These are phyloP conservation scores for Globisporangium paroecandrum DNA, from an alignment of 352 stramenopile genomes.

Conservation along the genomic window DNA sequence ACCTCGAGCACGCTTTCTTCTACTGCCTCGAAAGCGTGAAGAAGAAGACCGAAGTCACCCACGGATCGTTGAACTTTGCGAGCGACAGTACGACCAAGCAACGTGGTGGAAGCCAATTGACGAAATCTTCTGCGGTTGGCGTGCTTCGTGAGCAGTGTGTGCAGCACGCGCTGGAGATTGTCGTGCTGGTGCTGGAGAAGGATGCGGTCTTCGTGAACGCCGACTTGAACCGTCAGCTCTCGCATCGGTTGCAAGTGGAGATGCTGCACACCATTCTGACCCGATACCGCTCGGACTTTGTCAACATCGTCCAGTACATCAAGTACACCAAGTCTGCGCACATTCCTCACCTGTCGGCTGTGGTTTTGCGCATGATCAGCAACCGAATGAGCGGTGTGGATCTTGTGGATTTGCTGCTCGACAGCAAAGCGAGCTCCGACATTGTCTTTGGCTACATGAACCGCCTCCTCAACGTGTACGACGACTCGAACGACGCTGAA, in stretches of 20 bases:
- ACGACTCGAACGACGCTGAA: conserved; percentile 31
- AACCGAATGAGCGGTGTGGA: conserved; percentile 53
- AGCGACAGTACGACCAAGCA: conserved; percentile 44
- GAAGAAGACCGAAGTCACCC: conserved; percentile 61
- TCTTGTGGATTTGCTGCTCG: conserved; percentile 64
- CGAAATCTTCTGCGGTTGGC: conserved; percentile 45
- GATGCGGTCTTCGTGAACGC: conserved; percentile 68
- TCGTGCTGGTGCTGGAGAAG: conserved; percentile 70
- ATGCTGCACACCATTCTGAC: conserved; percentile 75
- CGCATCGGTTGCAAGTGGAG: conserved; percentile 66
- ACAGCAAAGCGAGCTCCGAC: conserved; percentile 60
- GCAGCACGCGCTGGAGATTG: conserved; percentile 71
- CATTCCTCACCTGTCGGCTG: conserved; percentile 66
- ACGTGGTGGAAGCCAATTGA: conserved; percentile 43
- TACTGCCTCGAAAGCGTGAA: conserved; percentile 80
- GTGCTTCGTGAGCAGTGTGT: conserved; percentile 64
- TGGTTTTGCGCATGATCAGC: conserved; percentile 69
- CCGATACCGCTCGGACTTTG: conserved; percentile 66
- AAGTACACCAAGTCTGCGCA: conserved; percentile 76
- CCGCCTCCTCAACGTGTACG: conserved; percentile 66
- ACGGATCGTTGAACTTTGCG: conserved; percentile 67
- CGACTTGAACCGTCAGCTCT: conserved; percentile 49
- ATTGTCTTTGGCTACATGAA: conserved; percentile 81
- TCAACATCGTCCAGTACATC: conserved; percentile 82
- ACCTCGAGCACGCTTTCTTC: conserved; percentile 78